A percentile compares a stretch with the other conserved stretches of the same genome.
Evolutionary conservation across 1,284 basidiomycete species (phyloP).

Genomic region (Inonotus obliquus): DNA sequence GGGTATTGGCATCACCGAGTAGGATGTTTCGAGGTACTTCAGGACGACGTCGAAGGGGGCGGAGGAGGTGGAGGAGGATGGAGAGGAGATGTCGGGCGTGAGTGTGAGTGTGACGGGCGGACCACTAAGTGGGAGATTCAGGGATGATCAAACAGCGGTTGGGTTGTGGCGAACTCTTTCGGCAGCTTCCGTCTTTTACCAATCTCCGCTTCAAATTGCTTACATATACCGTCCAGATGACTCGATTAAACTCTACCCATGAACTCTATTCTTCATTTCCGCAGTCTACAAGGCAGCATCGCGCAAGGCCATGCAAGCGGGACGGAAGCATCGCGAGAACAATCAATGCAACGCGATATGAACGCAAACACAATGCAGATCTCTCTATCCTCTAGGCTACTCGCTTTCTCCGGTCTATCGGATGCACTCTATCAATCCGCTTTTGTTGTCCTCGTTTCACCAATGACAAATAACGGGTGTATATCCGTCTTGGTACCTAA

Average conservation of each 20-base stretch:
- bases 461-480: too few relatives aligned
- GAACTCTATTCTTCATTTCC: not conserved
- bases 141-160: not conserved
- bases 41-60: slow-evolving; percentile 1
- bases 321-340: not conserved
- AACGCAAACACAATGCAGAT: not conserved
- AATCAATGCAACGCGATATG: not conserved
- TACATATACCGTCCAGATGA: not conserved
- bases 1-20: slow-evolving; percentile 21
- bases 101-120: not conserved
- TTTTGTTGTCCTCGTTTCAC: not conserved
- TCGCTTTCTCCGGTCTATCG: not conserved
- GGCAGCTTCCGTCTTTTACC: not conserved
- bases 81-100: not conserved
- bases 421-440: not conserved
- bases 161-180: slow-evolving; percentile 3
- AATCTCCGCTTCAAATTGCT: slow-evolving; percentile 3
- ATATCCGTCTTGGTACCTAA: not conserved
- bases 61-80: not conserved
- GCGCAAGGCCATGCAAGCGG: not conserved
- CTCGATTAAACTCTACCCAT: not conserved
- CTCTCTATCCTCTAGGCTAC: not conserved
- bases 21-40: not conserved
- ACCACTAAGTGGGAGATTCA: slow-evolving; percentile 4
- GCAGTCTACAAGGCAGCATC: not conserved